These are phyloP conservation scores for Circinella minor DNA, from an alignment of 371 early-diverging fungal genomes.

Conservation along the genomic window DNA sequence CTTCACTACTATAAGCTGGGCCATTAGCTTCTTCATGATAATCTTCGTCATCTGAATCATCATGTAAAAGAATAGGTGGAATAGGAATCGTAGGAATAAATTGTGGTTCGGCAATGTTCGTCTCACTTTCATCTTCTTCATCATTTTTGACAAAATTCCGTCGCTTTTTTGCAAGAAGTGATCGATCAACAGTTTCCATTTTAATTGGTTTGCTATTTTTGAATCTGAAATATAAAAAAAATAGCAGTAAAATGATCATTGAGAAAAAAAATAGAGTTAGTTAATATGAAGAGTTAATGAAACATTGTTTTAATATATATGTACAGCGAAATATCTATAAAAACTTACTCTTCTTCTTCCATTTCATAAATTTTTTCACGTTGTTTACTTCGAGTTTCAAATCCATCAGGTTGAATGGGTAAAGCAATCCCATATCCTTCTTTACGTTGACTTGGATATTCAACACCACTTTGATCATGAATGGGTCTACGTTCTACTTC, in stretches of 20 bases:
- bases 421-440: conserved; percentile 62
- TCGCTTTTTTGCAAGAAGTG: conserved; percentile 44
- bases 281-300: neutral
- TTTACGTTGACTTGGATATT: conserved; percentile 68
- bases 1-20: conserved; percentile 13
- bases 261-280: neutral
- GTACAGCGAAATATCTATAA: too few species aligned
- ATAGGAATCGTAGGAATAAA: conserved; percentile 44
- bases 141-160: conserved; percentile 45
- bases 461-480: conserved; percentile 71
- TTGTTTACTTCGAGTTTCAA: conserved; percentile 51
- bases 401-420: conserved; percentile 52
- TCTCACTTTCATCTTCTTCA: conserved; percentile 62
- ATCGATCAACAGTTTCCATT: conserved; percentile 43
- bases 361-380: conserved; percentile 45
- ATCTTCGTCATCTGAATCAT: conserved; percentile 68
- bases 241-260: too few species aligned
- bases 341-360: conserved; percentile 53
- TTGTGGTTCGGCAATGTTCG: conserved; percentile 29
- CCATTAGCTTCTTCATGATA: conserved; percentile 30
- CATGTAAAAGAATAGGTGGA: conserved; percentile 38
- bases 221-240: neutral
- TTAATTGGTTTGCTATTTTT: conserved; percentile 14
- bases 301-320: neutral
- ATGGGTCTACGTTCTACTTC: conserved; percentile 40